phyloP scores from a whole-genome alignment of 108 stramenopile genomes.

The Conticribra weissflogii region DNA sequence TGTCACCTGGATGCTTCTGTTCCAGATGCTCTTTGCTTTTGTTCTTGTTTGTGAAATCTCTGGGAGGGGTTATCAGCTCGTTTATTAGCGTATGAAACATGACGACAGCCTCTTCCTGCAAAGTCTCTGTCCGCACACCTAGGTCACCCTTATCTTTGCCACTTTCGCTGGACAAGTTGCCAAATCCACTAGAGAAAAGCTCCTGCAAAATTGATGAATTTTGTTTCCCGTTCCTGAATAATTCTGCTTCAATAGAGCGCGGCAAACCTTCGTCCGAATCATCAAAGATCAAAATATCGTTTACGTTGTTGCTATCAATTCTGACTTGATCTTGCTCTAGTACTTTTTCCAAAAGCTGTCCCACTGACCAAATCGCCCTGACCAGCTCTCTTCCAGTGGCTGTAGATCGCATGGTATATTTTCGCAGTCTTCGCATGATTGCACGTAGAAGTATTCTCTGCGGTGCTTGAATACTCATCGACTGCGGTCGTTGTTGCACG shows the following conservation, averaged over 20 bases:
- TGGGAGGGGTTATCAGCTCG: constrained; percentile 22
- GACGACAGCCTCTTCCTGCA: constrained; percentile 31
- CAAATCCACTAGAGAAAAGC: too few relatives aligned
- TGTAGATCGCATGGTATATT: constrained; percentile 22
- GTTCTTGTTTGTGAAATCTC: neutral
- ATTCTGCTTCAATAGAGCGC: too few relatives aligned
- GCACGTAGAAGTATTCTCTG: constrained; percentile 24
- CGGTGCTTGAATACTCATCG: constrained; percentile 2
- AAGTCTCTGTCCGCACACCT: neutral
- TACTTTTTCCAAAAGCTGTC: constrained; percentile 13
- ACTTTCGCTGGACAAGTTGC: neutral
- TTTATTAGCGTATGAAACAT: constrained; percentile 45
- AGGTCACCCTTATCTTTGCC: neutral
- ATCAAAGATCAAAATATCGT: too few relatives aligned
- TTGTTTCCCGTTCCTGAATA: too few relatives aligned
- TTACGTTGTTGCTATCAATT: too few relatives aligned
- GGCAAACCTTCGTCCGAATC: too few relatives aligned
- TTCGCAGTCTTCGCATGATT: constrained; percentile 42
- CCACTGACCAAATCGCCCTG: constrained; percentile 32
- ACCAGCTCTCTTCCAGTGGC: constrained; percentile 23
- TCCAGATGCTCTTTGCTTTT: too few relatives aligned
- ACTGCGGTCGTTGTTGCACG: neutral
- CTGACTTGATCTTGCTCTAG: constrained; percentile 12
- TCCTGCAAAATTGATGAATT: too few relatives aligned
- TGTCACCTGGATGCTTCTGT: too few relatives aligned